These are phyloP conservation scores for Platanus orientalis DNA, from an alignment of 164 flowering plant genomes.

Conservation along the genomic window DNA sequence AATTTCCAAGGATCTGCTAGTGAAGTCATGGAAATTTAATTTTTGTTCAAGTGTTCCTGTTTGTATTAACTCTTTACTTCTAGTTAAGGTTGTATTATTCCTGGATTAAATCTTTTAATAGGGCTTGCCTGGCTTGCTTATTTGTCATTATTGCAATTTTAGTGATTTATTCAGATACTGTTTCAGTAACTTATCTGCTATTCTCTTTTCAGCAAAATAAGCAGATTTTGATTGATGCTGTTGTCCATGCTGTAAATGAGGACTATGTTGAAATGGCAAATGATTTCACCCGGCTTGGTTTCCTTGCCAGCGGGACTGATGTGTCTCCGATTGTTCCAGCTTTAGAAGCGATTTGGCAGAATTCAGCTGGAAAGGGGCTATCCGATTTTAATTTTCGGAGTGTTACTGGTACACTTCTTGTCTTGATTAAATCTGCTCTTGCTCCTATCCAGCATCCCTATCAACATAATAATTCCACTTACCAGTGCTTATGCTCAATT, in stretches of 20 bases:
- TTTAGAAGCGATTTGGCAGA: slow-evolving; percentile 97
- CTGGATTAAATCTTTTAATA: not conserved
- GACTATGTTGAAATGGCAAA: slow-evolving; percentile 98
- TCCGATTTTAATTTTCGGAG: slow-evolving; percentile 93
- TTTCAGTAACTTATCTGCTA: not conserved
- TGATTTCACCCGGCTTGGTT: slow-evolving; percentile 98
- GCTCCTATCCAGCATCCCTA: not conserved
- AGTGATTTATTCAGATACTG: not conserved
- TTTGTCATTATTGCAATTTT: not conserved
- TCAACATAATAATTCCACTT: not conserved
- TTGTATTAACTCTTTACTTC: not conserved
- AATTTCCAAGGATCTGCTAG: not conserved
- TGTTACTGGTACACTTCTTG: slow-evolving; percentile 67
- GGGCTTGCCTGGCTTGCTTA: not conserved
- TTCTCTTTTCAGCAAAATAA: slow-evolving; percentile 75
- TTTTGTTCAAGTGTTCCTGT: not conserved
- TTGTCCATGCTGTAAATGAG: slow-evolving; percentile 99
- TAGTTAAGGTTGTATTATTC: not conserved
- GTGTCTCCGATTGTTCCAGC: slow-evolving; percentile 94
- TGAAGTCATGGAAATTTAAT: slow-evolving; percentile 1
- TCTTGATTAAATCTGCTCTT: not conserved
- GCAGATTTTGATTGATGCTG: slow-evolving; percentile 96
- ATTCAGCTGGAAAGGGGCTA: slow-evolving; percentile 88
- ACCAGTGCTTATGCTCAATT: not conserved
- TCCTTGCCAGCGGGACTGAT: slow-evolving; percentile 91